A percentile compares a stretch with the other conserved stretches of the same genome.
Conservation (phyloP, 805 yeast genomes). For the Kregervanrija fluxuum region DNA sequence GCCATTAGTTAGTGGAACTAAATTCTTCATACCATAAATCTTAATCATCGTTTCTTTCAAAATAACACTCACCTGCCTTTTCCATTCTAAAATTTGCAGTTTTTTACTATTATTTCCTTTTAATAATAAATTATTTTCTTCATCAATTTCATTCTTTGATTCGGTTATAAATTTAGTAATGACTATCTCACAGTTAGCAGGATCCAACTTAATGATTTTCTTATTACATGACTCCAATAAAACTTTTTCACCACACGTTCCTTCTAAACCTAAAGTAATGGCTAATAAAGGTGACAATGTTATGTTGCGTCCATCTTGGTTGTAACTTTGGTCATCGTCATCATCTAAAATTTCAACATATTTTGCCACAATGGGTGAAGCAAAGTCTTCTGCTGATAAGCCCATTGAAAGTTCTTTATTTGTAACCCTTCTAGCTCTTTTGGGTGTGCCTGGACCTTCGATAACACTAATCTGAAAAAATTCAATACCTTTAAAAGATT, state of each 20-base stretch:
- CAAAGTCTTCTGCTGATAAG: slow-evolving; percentile 5
- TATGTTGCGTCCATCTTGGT: slow-evolving; percentile 4
- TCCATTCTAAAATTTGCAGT: slow-evolving; percentile 16
- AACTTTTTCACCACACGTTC: slow-evolving; percentile 45
- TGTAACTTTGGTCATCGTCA: neutral
- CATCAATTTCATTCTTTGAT: slow-evolving; percentile 24
- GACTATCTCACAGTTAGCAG: slow-evolving; percentile 2
- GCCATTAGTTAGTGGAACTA: slow-evolving; percentile 39
- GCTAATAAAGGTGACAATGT: slow-evolving; percentile 29
- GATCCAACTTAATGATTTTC: slow-evolving; percentile 4
- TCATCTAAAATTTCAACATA: slow-evolving; percentile 5
- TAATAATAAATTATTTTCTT: neutral
- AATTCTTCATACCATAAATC: neutral
- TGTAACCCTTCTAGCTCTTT: slow-evolving; percentile 10
- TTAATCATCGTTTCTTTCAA: slow-evolving; percentile 10
- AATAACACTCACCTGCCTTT: slow-evolving; percentile 11
- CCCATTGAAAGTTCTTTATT: slow-evolving; percentile 12
- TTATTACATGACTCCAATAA: slow-evolving; percentile 32
- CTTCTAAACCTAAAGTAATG: slow-evolving; percentile 46
- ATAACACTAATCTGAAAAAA: slow-evolving; percentile 46
- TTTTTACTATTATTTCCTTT: slow-evolving; percentile 8
- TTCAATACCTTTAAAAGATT: slow-evolving; percentile 32
- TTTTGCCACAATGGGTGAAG: slow-evolving; percentile 6
- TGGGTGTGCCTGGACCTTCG: slow-evolving; percentile 42
- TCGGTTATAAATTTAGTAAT: slow-evolving; percentile 51